Evolutionary conservation across 192 early-diverging fungal genomes (phyloP).

Genomic region (Coemansia sp.): DNA sequence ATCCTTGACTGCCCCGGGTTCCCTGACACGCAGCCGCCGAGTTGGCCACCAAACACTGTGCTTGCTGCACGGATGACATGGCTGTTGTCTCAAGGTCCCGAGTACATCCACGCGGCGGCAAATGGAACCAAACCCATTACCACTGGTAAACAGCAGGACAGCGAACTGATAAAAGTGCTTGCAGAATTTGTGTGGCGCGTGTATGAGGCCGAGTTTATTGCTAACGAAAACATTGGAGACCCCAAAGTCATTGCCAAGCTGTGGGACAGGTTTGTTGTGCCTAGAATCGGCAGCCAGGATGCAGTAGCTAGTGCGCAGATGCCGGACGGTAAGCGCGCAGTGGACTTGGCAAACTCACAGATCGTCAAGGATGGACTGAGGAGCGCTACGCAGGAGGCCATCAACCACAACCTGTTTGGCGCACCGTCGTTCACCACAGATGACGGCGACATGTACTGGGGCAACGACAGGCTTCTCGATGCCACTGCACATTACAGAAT

Average conservation of each 20-base stretch:
- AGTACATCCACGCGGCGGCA: slow-evolving; percentile 17
- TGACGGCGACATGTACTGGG: slow-evolving; percentile 59
- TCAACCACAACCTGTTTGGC: slow-evolving; percentile 52
- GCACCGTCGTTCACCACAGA: slow-evolving; percentile 57
- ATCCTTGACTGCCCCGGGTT: slow-evolving; percentile 28
- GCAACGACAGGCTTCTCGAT: slow-evolving; percentile 57
- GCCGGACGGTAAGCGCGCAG: slow-evolving; percentile 25
- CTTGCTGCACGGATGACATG: slow-evolving; percentile 36
- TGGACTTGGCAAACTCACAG: slow-evolving; percentile 20
- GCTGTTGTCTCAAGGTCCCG: slow-evolving; percentile 37
- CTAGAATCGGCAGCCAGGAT: background rate
- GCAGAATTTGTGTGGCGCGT: slow-evolving; percentile 47
- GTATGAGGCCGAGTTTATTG: slow-evolving; percentile 40
- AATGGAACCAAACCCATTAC: background rate
- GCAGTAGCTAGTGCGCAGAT: background rate
- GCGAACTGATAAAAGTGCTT: slow-evolving; percentile 5
- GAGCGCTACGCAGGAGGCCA: slow-evolving; percentile 47
- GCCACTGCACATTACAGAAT: slow-evolving; percentile 31
- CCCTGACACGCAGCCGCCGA: slow-evolving; percentile 6
- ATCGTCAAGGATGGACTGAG: slow-evolving; percentile 36
- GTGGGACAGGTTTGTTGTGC: slow-evolving; percentile 33
- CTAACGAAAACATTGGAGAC: slow-evolving; percentile 32
- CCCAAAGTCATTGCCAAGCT: slow-evolving; percentile 25
- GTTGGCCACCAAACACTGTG: slow-evolving; percentile 40
- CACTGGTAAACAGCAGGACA: background rate